A percentile compares a stretch with the other conserved stretches of the same genome.
Conservation (phyloP, 805 yeast genomes). For the Metschnikowia cerradonensis region DNA sequence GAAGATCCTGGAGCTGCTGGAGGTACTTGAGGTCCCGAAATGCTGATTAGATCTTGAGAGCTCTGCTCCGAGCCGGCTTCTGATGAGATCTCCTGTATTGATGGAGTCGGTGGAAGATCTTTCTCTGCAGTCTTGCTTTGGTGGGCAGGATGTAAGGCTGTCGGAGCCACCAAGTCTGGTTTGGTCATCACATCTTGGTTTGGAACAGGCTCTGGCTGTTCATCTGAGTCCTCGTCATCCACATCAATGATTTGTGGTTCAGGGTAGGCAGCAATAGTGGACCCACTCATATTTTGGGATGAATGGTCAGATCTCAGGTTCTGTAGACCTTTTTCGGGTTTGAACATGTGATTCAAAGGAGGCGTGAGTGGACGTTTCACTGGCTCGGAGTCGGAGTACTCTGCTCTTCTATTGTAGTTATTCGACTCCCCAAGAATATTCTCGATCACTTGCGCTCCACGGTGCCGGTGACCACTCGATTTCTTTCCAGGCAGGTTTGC, state of each 20-base stretch:
- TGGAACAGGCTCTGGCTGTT: background rate
- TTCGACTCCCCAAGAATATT: background rate
- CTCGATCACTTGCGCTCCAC: background rate
- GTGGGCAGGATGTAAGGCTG: background rate
- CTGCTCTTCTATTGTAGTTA: background rate
- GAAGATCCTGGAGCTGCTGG: constrained; percentile 8
- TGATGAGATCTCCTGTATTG: background rate
- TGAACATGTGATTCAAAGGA: constrained; percentile 1
- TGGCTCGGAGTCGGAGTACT: background rate
- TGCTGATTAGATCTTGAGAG: background rate
- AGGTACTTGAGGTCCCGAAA: constrained; percentile 1
- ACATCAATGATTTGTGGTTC: background rate
- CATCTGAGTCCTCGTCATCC: background rate
- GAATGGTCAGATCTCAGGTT: background rate
- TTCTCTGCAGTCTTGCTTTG: background rate
- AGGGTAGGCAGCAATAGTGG: constrained; percentile 2
- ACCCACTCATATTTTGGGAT: constrained; percentile 3
- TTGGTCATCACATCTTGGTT: background rate
- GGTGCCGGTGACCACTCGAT: background rate
- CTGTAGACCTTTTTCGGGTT: background rate
- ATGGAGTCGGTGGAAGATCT: background rate
- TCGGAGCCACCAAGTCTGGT: background rate
- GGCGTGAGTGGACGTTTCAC: constrained; percentile 2
- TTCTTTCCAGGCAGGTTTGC: background rate
- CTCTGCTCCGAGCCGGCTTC: background rate